Evolutionary conservation across 768 basidiomycete genomes (phyloP), one percentile per base, ranked within the genome.

Genomic region (Russula sp.): DNA sequence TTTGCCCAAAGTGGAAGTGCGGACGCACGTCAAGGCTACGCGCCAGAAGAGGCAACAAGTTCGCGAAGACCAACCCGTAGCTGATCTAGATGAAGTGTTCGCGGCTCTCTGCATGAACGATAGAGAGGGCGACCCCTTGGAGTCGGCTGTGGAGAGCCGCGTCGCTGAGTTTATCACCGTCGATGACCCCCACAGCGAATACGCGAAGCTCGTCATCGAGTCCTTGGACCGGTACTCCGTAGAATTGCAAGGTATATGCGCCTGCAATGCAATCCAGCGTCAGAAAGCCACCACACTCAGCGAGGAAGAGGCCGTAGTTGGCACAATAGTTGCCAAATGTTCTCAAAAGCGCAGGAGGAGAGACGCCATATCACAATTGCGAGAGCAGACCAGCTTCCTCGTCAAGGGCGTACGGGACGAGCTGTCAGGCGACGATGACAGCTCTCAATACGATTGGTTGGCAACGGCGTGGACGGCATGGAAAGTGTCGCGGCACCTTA

Each of bases 291-390:
- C 77, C 1, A 75, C 76, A 56, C 74, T 88, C 2, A 81, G 81
- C 10, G 86, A 89, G 69, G 86, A 83, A 70, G 88, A 88, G 71
- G 84, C 81, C 0, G 73, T 86, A 2, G 72, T 88, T 20, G 88
- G 88, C 0, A 87, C 87, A 0, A 89, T 89, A 63, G 76, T 82
- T 0, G 84, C 85, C 22, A 85, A 85, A 63, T 83, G 78, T 14
- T 82, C 84, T 0, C 84, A 88, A 68, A 80, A 81, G 14, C 78
- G 83, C 10, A 78, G 75, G 62, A 77, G 86, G 26, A 79, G 74
- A 63, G 82, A 86, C 42, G 70, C 78, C 40, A 87, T 85, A 69
- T 75, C 83, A 1, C 79, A 78, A 58, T 69, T 89, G 61, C 77
- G 85, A 53, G 85, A 85, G 52, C 79, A 80, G 59, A 85, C 83